A percentile compares a stretch with the other conserved stretches of the same genome.
Conservation (phyloP, 352 stramenopile genomes). For the Hyaloperonospora brassicae region DNA sequence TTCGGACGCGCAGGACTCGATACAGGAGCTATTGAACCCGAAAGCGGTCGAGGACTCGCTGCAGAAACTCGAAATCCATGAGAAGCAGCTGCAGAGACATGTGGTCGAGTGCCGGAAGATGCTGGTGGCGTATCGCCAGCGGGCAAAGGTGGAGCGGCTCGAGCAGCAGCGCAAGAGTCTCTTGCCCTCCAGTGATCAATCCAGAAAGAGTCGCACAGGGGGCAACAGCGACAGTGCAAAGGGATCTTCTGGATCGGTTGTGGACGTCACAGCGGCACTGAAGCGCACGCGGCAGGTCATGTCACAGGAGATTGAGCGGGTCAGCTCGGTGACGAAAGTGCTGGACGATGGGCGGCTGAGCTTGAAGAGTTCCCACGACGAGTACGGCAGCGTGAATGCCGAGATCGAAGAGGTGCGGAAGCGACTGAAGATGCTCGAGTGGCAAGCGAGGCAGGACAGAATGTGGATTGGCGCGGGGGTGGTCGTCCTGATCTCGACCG, state of each 20-base stretch:
- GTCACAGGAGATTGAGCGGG: conserved; percentile 64
- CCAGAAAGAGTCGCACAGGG: conserved; percentile 2
- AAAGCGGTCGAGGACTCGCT: conserved; percentile 15
- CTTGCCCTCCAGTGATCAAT: conserved; percentile 23
- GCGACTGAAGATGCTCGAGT: conserved; percentile 54
- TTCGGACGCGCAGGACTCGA: conserved; percentile 32
- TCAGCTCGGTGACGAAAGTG: conserved; percentile 54
- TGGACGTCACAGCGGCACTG: conserved; percentile 55
- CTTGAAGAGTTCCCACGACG: conserved; percentile 52
- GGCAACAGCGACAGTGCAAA: conserved; percentile 1
- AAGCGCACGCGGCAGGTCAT: conserved; percentile 61
- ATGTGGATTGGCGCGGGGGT: conserved; percentile 74
- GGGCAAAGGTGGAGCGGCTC: conserved; percentile 49
- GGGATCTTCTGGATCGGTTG: conserved; percentile 25
- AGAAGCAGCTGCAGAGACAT: conserved; percentile 31
- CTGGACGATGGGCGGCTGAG: conserved; percentile 54
- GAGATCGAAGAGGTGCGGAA: conserved; percentile 52
- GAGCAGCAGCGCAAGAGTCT: conserved; percentile 43
- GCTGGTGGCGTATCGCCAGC: conserved; percentile 53
- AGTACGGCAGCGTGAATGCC: conserved; percentile 48
- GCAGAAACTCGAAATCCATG: conserved; percentile 27
- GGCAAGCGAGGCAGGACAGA: conserved; percentile 65
- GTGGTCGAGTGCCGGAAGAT: conserved; percentile 42
- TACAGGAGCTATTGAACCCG: conserved; percentile 34
- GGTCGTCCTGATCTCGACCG: conserved; percentile 46